Evolutionary conservation across 1,284 basidiomycete species (phyloP).

Genomic region (Cryptococcus sp.): DNA sequence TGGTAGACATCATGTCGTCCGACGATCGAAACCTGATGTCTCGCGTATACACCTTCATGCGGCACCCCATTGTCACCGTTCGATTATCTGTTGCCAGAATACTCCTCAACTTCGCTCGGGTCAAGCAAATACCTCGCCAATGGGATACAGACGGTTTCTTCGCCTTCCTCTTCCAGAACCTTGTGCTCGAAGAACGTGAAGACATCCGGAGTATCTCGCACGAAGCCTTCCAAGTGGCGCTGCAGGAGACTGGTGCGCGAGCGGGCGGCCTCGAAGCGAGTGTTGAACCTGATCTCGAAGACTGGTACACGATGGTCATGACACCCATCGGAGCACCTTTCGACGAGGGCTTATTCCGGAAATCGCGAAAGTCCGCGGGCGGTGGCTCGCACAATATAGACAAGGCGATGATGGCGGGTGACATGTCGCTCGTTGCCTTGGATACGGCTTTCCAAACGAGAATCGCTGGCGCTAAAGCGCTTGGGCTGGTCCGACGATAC

Average conservation of each 20-base stretch:
- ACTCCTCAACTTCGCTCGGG: slow-evolving; percentile 79
- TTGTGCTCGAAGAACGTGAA: slow-evolving; percentile 85
- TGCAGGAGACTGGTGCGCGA: slow-evolving; percentile 64
- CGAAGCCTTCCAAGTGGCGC: slow-evolving; percentile 73
- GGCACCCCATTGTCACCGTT: slow-evolving; percentile 93
- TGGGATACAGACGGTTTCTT: slow-evolving; percentile 83
- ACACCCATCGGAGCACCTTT: slow-evolving; percentile 84
- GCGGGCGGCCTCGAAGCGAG: slow-evolving; percentile 51
- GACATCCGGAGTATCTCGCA: slow-evolving; percentile 82
- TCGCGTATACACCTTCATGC: slow-evolving; percentile 92
- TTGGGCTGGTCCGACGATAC: slow-evolving; percentile 59
- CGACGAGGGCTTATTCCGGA: slow-evolving; percentile 72
- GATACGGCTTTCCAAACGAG: slow-evolving; percentile 83
- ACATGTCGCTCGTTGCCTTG: slow-evolving; percentile 76
- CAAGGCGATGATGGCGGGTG: slow-evolving; percentile 92
- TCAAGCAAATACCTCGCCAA: slow-evolving; percentile 69
- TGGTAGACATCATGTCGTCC: slow-evolving; percentile 34
- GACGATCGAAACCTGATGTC: slow-evolving; percentile 65
- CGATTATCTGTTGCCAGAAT: slow-evolving; percentile 92
- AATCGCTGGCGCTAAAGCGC: slow-evolving; percentile 74
- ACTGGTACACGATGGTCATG: slow-evolving; percentile 87
- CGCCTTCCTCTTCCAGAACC: slow-evolving; percentile 88
- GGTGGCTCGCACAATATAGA: slow-evolving; percentile 81
- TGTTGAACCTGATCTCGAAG: slow-evolving; percentile 41
- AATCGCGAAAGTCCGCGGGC: slow-evolving; percentile 52